Conservation (phyloP, 2,329 filamentous ascomycete species). For the Podosphaera aphanis region DNA sequence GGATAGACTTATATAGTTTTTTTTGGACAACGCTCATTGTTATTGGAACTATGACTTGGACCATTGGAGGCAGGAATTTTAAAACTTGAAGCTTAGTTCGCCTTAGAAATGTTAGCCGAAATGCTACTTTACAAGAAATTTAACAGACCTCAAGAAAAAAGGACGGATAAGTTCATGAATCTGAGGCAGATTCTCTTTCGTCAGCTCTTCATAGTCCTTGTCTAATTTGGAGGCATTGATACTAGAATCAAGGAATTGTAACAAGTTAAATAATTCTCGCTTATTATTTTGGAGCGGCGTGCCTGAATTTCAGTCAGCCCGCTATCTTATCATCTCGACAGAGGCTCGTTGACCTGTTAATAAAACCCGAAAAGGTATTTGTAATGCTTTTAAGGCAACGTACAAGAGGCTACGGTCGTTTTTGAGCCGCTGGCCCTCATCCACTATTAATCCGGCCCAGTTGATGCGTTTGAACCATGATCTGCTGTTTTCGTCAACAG, state of each 20-base stretch:
- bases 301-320: slow-evolving; percentile 15
- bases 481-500: slow-evolving; percentile 46
- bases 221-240: slow-evolving; percentile 53
- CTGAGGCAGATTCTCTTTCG: slow-evolving; percentile 56
- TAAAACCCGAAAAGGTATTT: slow-evolving; percentile 61
- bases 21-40: slow-evolving; percentile 88
- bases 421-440: slow-evolving; percentile 88
- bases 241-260: slow-evolving; percentile 66
- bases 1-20: slow-evolving; percentile 79
- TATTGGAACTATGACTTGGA: slow-evolving; percentile 86
- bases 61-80: slow-evolving; percentile 77
- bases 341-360: slow-evolving; percentile 43
- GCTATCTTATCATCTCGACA: slow-evolving; percentile 48
- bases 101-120: slow-evolving; percentile 15
- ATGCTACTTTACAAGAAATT: not conserved
- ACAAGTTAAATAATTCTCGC: slow-evolving; percentile 81
- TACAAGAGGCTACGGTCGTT: slow-evolving; percentile 77
- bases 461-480: slow-evolving; percentile 43
- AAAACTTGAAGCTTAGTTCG: slow-evolving; percentile 80
- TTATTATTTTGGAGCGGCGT: slow-evolving; percentile 93
- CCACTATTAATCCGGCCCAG: slow-evolving; percentile 77
- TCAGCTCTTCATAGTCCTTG: slow-evolving; percentile 50
- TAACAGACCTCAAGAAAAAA: slow-evolving; percentile 29
- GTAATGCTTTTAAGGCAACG: slow-evolving; percentile 44
- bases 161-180: slow-evolving; percentile 65